These are phyloP conservation scores for Pycnococcus provasolii DNA, from an alignment of 139 green algal genomes.

Conservation along the genomic window DNA sequence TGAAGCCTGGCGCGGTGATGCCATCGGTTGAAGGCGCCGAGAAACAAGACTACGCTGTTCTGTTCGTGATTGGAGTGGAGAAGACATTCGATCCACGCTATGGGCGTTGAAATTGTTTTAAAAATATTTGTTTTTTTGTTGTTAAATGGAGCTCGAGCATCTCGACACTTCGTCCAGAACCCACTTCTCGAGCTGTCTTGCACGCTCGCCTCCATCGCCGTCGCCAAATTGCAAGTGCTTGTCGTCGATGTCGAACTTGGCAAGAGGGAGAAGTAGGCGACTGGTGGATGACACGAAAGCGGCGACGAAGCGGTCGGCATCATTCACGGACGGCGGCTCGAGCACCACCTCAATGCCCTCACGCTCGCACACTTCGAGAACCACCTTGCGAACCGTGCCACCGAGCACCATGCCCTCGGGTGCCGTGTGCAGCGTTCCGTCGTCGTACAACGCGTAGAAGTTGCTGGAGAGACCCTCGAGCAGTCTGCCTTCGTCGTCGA, in stretches of 20 bases:
- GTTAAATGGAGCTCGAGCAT: too few species aligned
- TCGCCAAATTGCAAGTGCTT: too few species aligned
- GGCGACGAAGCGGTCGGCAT: not conserved
- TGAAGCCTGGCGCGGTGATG: too few species aligned
- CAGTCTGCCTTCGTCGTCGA: constrained; percentile 21
- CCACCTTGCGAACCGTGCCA: constrained; percentile 22
- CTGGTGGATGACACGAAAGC: not conserved
- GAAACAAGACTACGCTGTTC: too few species aligned
- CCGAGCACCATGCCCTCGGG: constrained; percentile 13
- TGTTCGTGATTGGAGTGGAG: too few species aligned
- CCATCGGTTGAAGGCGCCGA: too few species aligned
- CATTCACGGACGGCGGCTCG: not conserved
- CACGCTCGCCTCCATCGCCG: too few species aligned
- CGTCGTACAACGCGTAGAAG: constrained; percentile 23
- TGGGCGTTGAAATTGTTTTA: too few species aligned
- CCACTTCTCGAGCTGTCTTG: too few species aligned
- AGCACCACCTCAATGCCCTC: constrained; percentile 11
- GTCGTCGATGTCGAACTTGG: constrained; percentile 1
- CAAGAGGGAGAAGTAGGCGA: constrained; percentile 2
- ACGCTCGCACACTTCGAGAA: constrained; percentile 18
- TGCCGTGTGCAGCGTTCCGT: constrained; percentile 11
- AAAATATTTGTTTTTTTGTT: too few species aligned
- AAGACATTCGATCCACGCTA: too few species aligned
- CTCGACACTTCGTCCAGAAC: too few species aligned
- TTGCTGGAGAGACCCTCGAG: constrained; percentile 25